Conservation (phyloP, 2,329 filamentous ascomycete genomes). For the Diaporthe batatas region DNA sequence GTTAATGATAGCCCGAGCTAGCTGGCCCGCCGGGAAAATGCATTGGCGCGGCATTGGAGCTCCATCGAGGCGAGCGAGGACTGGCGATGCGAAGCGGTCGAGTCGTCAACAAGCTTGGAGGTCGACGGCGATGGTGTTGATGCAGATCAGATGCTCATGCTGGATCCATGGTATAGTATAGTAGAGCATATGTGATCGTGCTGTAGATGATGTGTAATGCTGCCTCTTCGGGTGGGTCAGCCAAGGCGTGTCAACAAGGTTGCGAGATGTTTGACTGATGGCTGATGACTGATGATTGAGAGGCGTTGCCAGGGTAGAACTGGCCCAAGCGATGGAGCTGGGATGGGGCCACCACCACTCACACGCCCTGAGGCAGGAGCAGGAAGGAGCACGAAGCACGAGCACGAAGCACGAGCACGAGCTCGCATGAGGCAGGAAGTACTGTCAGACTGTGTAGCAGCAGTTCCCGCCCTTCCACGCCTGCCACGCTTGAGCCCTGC, state of each 20-base stretch:
- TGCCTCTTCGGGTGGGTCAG: not conserved
- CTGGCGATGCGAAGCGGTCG: not conserved
- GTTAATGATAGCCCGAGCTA: slow-evolving; percentile 31
- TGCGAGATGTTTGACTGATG: slow-evolving; percentile 6
- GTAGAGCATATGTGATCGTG: not conserved
- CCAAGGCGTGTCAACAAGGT: slow-evolving; percentile 32
- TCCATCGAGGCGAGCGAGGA: not conserved
- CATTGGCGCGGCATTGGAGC: not conserved
- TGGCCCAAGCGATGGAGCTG: not conserved
- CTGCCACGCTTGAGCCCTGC: not conserved
- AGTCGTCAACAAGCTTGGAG: slow-evolving; percentile 30
- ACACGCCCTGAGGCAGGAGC: not conserved
- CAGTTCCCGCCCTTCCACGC: slow-evolving; percentile 14
- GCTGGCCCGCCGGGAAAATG: slow-evolving; percentile 27
- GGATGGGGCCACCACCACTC: not conserved
- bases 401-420: not conserved
- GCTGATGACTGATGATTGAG: not conserved
- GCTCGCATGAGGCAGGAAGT: no score
- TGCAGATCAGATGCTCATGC: not conserved
- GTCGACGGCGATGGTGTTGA: not conserved
- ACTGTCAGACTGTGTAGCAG: no score
- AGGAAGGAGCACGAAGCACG: not conserved
- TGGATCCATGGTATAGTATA: not conserved
- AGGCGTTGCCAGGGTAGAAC: slow-evolving; percentile 2
- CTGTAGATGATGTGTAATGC: not conserved